Evolutionary conservation across 352 stramenopile genomes (phyloP).

Genomic region (Phytophthora agathidicida): DNA sequence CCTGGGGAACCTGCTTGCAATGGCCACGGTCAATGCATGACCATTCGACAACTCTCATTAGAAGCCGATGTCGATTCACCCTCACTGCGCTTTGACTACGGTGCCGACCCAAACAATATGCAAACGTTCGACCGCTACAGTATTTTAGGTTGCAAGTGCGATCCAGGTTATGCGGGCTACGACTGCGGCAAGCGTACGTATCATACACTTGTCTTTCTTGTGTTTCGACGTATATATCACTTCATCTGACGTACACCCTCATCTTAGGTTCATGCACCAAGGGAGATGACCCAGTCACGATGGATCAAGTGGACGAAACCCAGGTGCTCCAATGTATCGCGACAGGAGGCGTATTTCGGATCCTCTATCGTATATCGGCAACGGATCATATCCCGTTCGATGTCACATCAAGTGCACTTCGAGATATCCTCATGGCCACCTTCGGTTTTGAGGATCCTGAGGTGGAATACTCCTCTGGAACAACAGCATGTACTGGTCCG

Average conservation of each 20-base stretch:
- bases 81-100: conserved; percentile 71
- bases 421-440: conserved; percentile 53
- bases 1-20: conserved; percentile 56
- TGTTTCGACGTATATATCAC: too few relatives aligned
- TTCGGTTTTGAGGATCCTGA: conserved; percentile 57
- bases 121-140: conserved; percentile 82
- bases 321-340: conserved; percentile 77
- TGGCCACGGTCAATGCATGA: conserved; percentile 82
- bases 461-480: conserved; percentile 51
- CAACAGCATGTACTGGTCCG: conserved; percentile 41
- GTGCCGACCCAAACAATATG: conserved; percentile 64
- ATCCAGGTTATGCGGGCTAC: conserved; percentile 90
- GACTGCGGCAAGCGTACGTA: conserved; percentile 82
- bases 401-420: conserved; percentile 39
- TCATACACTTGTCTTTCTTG: too few relatives aligned
- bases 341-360: conserved; percentile 58
- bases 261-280: conserved; percentile 80
- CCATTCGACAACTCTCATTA: conserved; percentile 65
- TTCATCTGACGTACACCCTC: not conserved
- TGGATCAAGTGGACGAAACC: conserved; percentile 82
- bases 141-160: conserved; percentile 90
- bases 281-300: conserved; percentile 87
- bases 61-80: conserved; percentile 58
- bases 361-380: conserved; percentile 58
- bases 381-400: conserved; percentile 73